phyloP scores from a whole-genome alignment of 2,329 filamentous ascomycete species.

The Fusarium nanum region DNA sequence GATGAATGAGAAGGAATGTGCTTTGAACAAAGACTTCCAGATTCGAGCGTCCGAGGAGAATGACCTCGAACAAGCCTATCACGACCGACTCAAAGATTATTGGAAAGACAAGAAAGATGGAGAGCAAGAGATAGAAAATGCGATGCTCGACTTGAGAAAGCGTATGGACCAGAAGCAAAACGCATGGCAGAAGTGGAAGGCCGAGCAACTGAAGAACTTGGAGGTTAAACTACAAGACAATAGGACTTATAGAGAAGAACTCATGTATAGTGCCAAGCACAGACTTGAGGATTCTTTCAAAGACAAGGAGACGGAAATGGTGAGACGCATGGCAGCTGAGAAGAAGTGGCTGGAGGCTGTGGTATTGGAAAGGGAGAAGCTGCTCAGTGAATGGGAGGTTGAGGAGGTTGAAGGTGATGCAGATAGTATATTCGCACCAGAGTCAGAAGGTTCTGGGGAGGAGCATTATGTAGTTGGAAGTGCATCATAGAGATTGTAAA shows the following conservation, averaged over 20 bases:
- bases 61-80: conserved; percentile 59
- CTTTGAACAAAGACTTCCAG: conserved; percentile 56
- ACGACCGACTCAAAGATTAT: conserved; percentile 52
- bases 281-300: conserved; percentile 48
- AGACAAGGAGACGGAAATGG: conserved; percentile 49
- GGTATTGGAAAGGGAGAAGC: conserved; percentile 55
- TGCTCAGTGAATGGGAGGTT: conserved; percentile 57
- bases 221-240: conserved; percentile 54
- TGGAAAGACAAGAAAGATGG: conserved; percentile 53
- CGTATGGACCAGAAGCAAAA: conserved; percentile 57
- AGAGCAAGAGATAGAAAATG: conserved; percentile 47
- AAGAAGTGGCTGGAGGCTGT: conserved; percentile 61
- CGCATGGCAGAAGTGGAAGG: conserved; percentile 56
- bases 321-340: conserved; percentile 56
- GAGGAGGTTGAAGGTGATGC: conserved; percentile 58
- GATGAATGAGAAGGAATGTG: conserved; percentile 50
- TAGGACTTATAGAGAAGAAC: conserved; percentile 54
- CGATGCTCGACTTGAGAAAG: conserved; percentile 52
- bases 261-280: conserved; percentile 55
- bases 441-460: conserved; percentile 26
- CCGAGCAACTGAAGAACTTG: conserved; percentile 55
- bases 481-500: background rate
- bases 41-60: conserved; percentile 56
- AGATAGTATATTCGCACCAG: conserved; percentile 49
- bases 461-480: conserved; percentile 8